Conservation (phyloP, 2,329 filamentous ascomycete genomes). For the Myriangium duriaei region DNA sequence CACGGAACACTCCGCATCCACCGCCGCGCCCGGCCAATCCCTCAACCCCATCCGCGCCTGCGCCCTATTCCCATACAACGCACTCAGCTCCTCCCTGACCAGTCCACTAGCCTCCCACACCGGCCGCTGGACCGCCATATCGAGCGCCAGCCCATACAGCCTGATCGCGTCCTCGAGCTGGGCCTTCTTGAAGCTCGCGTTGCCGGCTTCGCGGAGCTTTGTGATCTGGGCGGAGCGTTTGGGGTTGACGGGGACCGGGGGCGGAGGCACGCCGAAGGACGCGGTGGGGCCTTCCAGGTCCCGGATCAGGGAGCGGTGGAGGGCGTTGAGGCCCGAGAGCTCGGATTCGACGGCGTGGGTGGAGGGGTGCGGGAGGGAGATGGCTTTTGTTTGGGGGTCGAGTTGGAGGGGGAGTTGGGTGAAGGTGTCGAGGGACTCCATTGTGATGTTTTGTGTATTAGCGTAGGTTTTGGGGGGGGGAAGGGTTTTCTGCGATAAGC, state of each 20-base stretch:
- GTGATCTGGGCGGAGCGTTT: constrained; percentile 78
- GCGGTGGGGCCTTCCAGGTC: constrained; percentile 43
- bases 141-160: constrained; percentile 73
- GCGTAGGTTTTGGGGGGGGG: constrained; percentile 1
- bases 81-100: constrained; percentile 71
- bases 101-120: constrained; percentile 78
- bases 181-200: constrained; percentile 67
- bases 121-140: constrained; percentile 75
- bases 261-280: constrained; percentile 58
- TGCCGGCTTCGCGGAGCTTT: constrained; percentile 84
- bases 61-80: constrained; percentile 73
- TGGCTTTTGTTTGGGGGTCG: constrained; percentile 68
- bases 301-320: constrained; percentile 60
- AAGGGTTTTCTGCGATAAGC: too few species aligned
- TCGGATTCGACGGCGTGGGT: constrained; percentile 27
- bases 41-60: constrained; percentile 78
- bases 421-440: constrained; percentile 49
- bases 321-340: constrained; percentile 60
- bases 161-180: constrained; percentile 63
- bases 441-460: constrained; percentile 11
- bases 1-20: constrained; percentile 78
- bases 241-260: constrained; percentile 82
- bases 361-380: constrained; percentile 38
- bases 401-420: constrained; percentile 69
- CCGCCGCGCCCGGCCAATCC: constrained; percentile 72